Conservation (phyloP, 257 asterid genomes). For the Plantago ovata region DNA sequence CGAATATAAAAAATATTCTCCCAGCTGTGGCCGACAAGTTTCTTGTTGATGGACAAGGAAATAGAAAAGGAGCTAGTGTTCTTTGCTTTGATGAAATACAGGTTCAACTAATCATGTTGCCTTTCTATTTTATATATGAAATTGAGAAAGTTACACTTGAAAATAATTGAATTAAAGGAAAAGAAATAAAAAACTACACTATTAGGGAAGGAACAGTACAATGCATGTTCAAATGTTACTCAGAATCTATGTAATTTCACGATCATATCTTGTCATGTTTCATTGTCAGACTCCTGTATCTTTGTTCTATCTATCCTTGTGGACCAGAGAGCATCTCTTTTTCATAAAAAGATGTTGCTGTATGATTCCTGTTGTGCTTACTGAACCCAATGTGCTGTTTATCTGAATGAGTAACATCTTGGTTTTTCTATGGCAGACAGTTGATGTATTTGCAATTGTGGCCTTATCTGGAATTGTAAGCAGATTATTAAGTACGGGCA, state of each 20-base stretch:
- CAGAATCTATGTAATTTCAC: not conserved
- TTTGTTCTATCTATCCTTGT: not conserved
- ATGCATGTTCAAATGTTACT: not conserved
- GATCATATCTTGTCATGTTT: not conserved
- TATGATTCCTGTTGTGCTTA: too few species aligned
- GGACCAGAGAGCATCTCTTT: not conserved
- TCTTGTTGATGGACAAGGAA: constrained; percentile 60
- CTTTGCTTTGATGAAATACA: constrained; percentile 96
- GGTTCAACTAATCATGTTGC: constrained; percentile 34
- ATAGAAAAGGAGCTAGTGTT: constrained; percentile 69
- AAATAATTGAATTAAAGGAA: too few species aligned
- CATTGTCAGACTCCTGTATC: not conserved
- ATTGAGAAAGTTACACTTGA: not conserved
- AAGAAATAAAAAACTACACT: too few species aligned
- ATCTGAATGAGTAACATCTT: constrained; percentile 15
- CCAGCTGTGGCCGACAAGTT: constrained; percentile 93
- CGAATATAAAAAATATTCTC: constrained; percentile 78
- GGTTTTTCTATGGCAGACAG: constrained; percentile 59
- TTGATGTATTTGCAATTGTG: constrained; percentile 94
- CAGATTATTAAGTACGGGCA: constrained; percentile 91
- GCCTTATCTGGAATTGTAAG: constrained; percentile 95
- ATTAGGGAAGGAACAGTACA: too few species aligned
- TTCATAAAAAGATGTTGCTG: too few species aligned
- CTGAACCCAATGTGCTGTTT: not conserved
- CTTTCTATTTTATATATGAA: not conserved